Percentiles rank a stretch among this genome's conserved stretches.
These are phyloP conservation scores for Wickerhamiella azymoides DNA, from an alignment of 805 yeast genomes.

Conservation along the genomic window DNA sequence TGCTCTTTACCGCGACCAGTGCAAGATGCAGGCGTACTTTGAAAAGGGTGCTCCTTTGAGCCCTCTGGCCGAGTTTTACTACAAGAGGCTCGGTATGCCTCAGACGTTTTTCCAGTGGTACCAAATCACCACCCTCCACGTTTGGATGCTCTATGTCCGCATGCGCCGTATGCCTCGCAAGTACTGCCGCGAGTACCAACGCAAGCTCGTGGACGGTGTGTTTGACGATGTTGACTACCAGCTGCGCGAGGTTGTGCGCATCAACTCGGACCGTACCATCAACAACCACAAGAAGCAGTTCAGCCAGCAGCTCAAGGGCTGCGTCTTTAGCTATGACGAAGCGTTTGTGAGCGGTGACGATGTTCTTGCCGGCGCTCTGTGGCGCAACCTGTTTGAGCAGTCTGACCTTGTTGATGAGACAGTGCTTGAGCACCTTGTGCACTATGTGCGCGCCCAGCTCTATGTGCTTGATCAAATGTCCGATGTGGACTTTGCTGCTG, in stretches of 20 bases:
- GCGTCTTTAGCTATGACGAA: slow-evolving; percentile 84
- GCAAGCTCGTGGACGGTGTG: slow-evolving; percentile 74
- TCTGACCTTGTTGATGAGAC: slow-evolving; percentile 67
- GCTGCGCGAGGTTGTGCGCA: slow-evolving; percentile 74
- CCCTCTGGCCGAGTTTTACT: slow-evolving; percentile 69
- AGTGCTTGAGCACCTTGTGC: slow-evolving; percentile 77
- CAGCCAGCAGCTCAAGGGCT: slow-evolving; percentile 79
- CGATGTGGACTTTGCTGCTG: slow-evolving; percentile 88
- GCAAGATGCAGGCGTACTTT: slow-evolving; percentile 60
- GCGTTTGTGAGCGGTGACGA: slow-evolving; percentile 66
- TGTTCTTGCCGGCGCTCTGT: slow-evolving; percentile 30
- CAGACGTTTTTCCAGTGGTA: slow-evolving; percentile 91
- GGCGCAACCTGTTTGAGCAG: slow-evolving; percentile 81
- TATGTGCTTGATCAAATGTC: slow-evolving; percentile 75
- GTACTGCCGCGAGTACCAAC: slow-evolving; percentile 80
- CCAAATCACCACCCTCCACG: slow-evolving; percentile 78
- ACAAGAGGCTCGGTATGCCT: slow-evolving; percentile 69
- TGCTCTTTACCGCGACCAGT: slow-evolving; percentile 68
- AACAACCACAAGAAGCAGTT: slow-evolving; percentile 82
- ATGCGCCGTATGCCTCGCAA: slow-evolving; percentile 94
- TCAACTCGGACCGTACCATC: slow-evolving; percentile 64
- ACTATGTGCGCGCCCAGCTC: slow-evolving; percentile 77
- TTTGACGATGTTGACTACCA: slow-evolving; percentile 83
- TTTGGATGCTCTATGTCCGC: slow-evolving; percentile 86
- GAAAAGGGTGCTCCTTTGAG: slow-evolving; percentile 30